These are phyloP conservation scores for Mortierella sp. DNA, from an alignment of 371 early-diverging fungal species.

Conservation along the genomic window DNA sequence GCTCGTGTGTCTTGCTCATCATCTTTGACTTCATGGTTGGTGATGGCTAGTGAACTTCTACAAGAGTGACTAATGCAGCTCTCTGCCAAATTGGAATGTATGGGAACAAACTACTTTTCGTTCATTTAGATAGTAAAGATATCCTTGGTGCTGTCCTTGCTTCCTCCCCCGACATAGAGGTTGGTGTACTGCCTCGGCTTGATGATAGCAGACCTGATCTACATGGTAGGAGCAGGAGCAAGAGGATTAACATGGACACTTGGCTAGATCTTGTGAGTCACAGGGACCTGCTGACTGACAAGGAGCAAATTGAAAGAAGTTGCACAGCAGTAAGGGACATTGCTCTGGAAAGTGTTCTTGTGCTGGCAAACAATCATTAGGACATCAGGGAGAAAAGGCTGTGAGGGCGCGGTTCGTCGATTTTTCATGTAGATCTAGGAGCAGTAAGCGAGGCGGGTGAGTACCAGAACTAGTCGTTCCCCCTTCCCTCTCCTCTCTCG, in stretches of 20 bases:
- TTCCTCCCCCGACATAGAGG: background rate
- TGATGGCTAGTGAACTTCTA: slow-evolving; percentile 9
- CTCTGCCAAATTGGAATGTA: slow-evolving; percentile 19
- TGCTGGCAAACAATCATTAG: slow-evolving; percentile 8
- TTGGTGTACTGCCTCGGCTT: slow-evolving; percentile 30
- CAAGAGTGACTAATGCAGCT: slow-evolving; percentile 15
- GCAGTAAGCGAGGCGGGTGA: too few species aligned
- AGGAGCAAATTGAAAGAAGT: slow-evolving; percentile 11
- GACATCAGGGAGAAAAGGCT: background rate
- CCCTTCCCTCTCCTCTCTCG: too few species aligned
- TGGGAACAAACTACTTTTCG: slow-evolving; percentile 21
- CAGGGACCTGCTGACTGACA: slow-evolving; percentile 20
- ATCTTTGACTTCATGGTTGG: slow-evolving; percentile 7
- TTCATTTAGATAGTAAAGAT: slow-evolving; percentile 11
- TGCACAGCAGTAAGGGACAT: slow-evolving; percentile 18
- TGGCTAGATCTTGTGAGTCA: slow-evolving; percentile 20
- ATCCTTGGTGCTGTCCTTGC: slow-evolving; percentile 8
- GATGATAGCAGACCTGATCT: slow-evolving; percentile 15
- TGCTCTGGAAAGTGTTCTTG: slow-evolving; percentile 7
- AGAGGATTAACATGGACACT: background rate
- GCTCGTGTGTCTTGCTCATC: slow-evolving; percentile 12
- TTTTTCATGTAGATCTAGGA: too few species aligned
- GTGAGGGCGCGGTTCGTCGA: too few species aligned
- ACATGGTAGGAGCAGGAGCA: background rate
- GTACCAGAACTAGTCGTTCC: too few species aligned